phyloP scores from a whole-genome alignment of 1,284 basidiomycete genomes.

The Sphaerobolus stellatus region DNA sequence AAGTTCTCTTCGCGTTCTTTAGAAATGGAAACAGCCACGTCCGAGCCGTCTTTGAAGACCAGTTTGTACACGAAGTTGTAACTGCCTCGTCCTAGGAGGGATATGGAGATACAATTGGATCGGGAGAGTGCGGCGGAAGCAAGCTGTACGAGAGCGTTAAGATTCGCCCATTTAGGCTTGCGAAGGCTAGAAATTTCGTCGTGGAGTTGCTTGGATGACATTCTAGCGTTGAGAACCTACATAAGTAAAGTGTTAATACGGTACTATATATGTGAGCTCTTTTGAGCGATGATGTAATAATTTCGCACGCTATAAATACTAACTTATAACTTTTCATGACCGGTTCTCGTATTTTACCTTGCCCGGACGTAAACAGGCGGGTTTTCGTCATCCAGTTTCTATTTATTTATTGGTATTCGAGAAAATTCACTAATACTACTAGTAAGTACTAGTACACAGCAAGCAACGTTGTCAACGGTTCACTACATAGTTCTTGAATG shows the following conservation, averaged over 20 bases:
- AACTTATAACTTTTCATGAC: too few species aligned
- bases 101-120: constrained; percentile 9
- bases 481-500: too few species aligned
- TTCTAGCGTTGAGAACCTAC: neutral
- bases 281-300: too few species aligned
- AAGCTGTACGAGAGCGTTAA: neutral
- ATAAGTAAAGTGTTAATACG: neutral
- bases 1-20: constrained; percentile 13
- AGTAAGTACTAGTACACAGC: too few species aligned
- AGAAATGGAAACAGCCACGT: constrained; percentile 4
- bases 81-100: constrained; percentile 10
- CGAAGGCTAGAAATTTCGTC: constrained; percentile 5
- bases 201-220: neutral
- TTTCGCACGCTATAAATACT: too few species aligned
- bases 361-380: too few species aligned
- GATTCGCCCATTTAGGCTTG: constrained; percentile 3
- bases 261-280: too few species aligned
- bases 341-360: too few species aligned
- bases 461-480: too few species aligned
- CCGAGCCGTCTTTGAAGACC: neutral
- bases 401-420: too few species aligned
- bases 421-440: too few species aligned
- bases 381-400: too few species aligned
- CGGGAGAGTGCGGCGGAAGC: neutral
- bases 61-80: constrained; percentile 14